Evolutionary conservation across 2,329 filamentous ascomycete species (phyloP).

Genomic region (Fusarium sp.): DNA sequence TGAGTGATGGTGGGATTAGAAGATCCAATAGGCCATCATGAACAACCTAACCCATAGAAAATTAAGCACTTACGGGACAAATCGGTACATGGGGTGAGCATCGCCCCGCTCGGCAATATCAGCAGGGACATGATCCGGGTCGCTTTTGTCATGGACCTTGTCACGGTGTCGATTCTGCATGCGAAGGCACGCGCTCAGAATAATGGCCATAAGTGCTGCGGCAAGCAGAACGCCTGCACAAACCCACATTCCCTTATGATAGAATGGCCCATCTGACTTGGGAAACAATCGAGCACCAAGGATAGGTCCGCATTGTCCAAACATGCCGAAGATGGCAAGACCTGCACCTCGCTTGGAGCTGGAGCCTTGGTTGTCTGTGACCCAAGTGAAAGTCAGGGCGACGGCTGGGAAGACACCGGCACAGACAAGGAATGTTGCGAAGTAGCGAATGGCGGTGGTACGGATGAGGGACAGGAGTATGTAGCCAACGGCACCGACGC

Average conservation of each 20-base stretch:
- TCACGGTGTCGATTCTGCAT: background rate
- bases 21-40: background rate
- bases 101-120: constrained; percentile 1
- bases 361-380: constrained; percentile 76
- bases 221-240: constrained; percentile 1
- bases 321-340: constrained; percentile 59
- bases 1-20: background rate
- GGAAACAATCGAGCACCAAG: constrained; percentile 23
- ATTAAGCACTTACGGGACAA: background rate
- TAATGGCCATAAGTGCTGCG: background rate
- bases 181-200: background rate
- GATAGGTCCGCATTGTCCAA: constrained; percentile 35
- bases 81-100: constrained; percentile 8
- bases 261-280: constrained; percentile 2
- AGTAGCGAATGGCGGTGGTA: constrained; percentile 68
- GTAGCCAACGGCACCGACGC: background rate
- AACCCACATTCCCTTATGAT: background rate
- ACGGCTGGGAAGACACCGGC: constrained; percentile 72
- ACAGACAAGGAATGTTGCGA: constrained; percentile 61
- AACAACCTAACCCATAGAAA: background rate
- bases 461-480: background rate
- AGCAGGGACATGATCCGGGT: background rate
- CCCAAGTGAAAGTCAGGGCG: constrained; percentile 78
- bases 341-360: constrained; percentile 74
- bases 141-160: background rate